Conservation (phyloP, 2,329 filamentous ascomycete species). For the Diaporthe citri region DNA sequence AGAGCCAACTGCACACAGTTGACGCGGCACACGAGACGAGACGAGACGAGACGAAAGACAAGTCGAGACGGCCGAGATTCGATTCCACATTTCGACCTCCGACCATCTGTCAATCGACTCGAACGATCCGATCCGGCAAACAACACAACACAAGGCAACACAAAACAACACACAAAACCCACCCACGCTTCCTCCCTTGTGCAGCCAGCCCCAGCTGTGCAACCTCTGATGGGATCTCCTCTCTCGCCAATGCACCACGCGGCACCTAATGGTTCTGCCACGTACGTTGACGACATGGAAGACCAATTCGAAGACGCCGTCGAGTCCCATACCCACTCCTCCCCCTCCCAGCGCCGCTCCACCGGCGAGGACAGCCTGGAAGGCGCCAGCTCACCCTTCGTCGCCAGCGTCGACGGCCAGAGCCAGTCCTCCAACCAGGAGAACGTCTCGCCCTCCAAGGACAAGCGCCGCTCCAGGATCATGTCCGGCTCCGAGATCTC, state of each 20-base stretch:
- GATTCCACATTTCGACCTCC: conserved; percentile 49
- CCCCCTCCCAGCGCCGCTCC: conserved; percentile 37
- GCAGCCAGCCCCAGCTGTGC: conserved; percentile 20
- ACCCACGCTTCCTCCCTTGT: background rate
- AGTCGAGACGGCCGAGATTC: conserved; percentile 14
- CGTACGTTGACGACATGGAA: conserved; percentile 31
- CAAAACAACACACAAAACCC: conserved; percentile 9
- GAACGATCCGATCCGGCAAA: conserved; percentile 31
- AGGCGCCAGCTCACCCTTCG: conserved; percentile 49
- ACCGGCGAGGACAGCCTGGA: conserved; percentile 42
- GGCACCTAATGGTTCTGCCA: conserved; percentile 21
- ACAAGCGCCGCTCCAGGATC: conserved; percentile 65
- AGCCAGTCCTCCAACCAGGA: conserved; percentile 54
- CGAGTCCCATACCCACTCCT: conserved; percentile 38
- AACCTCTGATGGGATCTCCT: conserved; percentile 30
- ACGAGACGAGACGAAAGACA: conserved; percentile 5
- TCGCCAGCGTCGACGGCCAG: conserved; percentile 51
- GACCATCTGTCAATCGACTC: conserved; percentile 16
- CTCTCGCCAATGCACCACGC: conserved; percentile 40
- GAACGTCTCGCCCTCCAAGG: conserved; percentile 61
- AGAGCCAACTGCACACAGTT: background rate
- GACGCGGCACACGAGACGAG: conserved; percentile 10
- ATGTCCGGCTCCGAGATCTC: conserved; percentile 69
- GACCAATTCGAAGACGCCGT: conserved; percentile 35
- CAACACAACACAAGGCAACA: background rate